Base-by-base conservation (phyloP, 1,284 basidiomycete genomes). In the Austroboletus novae-zelandiae region DNA sequence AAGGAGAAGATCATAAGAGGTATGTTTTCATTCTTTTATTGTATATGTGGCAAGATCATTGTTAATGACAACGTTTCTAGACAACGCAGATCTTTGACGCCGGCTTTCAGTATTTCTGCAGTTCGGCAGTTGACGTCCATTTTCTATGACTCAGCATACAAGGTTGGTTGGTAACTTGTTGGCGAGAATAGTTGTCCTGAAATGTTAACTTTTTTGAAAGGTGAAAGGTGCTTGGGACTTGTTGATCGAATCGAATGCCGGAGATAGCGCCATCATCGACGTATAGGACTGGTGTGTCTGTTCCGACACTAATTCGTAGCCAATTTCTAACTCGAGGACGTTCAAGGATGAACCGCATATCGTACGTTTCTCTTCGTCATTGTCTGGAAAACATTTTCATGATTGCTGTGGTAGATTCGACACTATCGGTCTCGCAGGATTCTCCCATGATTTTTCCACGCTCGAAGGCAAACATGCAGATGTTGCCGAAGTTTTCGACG, bases 211-310 rank as follows among this genome's bases (percentile, higher is more conserved):
- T 23, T 17, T 18, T 8, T n/a, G 27, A 18, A 27, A 59, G 59
- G 79, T 60, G 74, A 57, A 81, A 75, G 65, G 58, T 56, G 62
- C 64, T 5, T 84, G 82, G 82, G 77, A 83, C 25, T 55, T 64
- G 13, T 59, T 73, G n/a, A 56, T 83, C 0, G 74, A 77, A 27
- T 60, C 71, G 0, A 59, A 54, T 7, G 70, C 64, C 35, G 63
- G 63, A 5, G 59, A 57, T 0, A 27, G 48, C 20, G 41, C 50
- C 0, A 51, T 77, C 14, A 78, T 84, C 20, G 79, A 85, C 18
- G 79, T 85, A 4, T 75, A 84, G 29, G 52, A 15, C 9, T 63
- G 61, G 60, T 61, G 39, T 32, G 58, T 40, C 11, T 18, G 5
- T 4, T 5, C 5, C 15, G 9, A 6, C 17, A 4, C 17, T 14